phyloP scores from a whole-genome alignment of 1,139 yeast species.

The Nadsonia starkeyi-henricii region DNA sequence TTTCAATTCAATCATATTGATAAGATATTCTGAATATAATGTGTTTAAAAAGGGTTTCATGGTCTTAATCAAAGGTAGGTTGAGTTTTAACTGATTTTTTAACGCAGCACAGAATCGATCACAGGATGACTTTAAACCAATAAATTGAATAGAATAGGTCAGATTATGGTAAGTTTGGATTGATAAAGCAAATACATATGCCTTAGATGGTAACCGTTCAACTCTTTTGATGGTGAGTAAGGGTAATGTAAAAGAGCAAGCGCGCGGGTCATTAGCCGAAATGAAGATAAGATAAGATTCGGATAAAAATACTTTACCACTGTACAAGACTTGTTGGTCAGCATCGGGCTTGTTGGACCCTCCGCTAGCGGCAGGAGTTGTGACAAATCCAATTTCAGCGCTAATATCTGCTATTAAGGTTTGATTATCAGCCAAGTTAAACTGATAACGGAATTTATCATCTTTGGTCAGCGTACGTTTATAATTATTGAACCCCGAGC shows the following conservation, averaged over 20 bases:
- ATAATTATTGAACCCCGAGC: conserved; percentile 19
- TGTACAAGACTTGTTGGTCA: conserved; percentile 24
- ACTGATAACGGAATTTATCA: conserved; percentile 53
- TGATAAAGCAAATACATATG: conserved; percentile 69
- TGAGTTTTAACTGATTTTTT: conserved; percentile 48
- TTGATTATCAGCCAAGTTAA: conserved; percentile 60
- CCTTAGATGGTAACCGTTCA: conserved; percentile 65
- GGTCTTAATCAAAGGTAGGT: conserved; percentile 43
- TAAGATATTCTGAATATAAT: conserved; percentile 74
- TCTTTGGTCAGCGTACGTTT: conserved; percentile 35
- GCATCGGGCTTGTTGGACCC: conserved; percentile 11
- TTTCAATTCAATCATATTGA: conserved; percentile 24
- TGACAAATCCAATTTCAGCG: conserved; percentile 49
- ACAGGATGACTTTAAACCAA: conserved; percentile 65
- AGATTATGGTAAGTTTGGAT: conserved; percentile 57
- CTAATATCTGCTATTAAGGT: conserved; percentile 48
- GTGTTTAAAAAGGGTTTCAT: conserved; percentile 55
- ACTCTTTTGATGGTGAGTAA: conserved; percentile 71
- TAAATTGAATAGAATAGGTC: conserved; percentile 51
- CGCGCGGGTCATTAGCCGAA: conserved; percentile 53
- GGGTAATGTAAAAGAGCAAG: conserved; percentile 59
- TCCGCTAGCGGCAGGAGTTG: conserved; percentile 13
- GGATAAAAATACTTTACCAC: conserved; percentile 55
- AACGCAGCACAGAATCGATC: conserved; percentile 65
- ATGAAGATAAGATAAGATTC: conserved; percentile 63